Base-by-base conservation (phyloP, 2,329 filamentous ascomycete species). In the Aspergillus pseudoterreus region DNA sequence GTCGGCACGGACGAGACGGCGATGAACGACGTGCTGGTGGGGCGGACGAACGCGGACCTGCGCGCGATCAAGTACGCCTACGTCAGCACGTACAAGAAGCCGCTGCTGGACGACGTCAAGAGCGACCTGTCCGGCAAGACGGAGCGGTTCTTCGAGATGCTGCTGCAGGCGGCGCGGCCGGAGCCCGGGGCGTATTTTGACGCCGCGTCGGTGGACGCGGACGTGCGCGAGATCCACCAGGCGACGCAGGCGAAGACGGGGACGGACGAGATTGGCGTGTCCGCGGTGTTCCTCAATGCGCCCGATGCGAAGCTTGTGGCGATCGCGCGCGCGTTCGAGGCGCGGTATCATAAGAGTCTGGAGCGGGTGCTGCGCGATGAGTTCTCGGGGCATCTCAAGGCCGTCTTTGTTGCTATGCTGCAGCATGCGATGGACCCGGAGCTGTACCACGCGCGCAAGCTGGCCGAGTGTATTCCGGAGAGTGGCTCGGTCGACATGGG, bases 341-440 rank as follows among this genome's bases (percentile, higher is more conserved):
- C 82, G 49, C 84, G 83, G 59, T 92, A 88, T 66, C 81, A 82
- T 30, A 81, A 85, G 11, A 35, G 45, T n/a, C 49, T 58, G 17
- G 56, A 53, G 30, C 51, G 49, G 47, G 50, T 54, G 12, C 39
- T 58, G 32, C 43, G 47, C 42, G 50, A 81, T 74, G 85, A 91
- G 65, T 94, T 95, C 69, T 86, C 83, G 1, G 90, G 90, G 1
- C 89, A 95, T 66, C 92, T 95, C 88, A 78, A 90, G 66, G 80
- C 86, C 8, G 88, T 88, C 0, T 79, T 95, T 0, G 72, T 90
- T n/a, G 85, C 82, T 66, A 86, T 92, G 67, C 73, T 94, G 19
- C 78, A 78, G 4, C 77, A 84, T 19, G 89, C 86, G 4, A 75
- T 81, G 17, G 88, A 94, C 71, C 87, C 85, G 62, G 87, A 87